phyloP scores from a whole-genome alignment of 1,284 basidiomycete genomes.

The Trametes sp. region DNA sequence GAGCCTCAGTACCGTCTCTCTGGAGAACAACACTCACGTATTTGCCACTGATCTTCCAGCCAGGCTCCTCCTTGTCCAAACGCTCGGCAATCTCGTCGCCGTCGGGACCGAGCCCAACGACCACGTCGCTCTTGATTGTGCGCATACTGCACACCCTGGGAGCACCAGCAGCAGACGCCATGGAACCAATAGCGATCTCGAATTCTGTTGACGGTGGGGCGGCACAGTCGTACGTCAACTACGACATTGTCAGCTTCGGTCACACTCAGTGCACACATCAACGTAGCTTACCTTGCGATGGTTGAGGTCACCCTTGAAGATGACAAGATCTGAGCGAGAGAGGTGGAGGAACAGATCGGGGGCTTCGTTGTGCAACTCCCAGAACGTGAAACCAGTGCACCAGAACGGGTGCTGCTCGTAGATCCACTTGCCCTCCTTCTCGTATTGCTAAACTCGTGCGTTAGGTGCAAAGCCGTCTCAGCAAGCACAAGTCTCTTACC shows the following conservation, averaged over 20 bases:
- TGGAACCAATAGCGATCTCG: constrained; percentile 91
- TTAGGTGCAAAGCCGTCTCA: not conserved
- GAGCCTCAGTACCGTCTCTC: not conserved
- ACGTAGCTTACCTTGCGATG: constrained; percentile 42
- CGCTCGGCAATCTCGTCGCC: constrained; percentile 82
- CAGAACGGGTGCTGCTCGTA: constrained; percentile 98
- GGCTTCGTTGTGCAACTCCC: constrained; percentile 90
- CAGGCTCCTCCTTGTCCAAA: constrained; percentile 88
- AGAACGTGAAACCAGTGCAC: constrained; percentile 96
- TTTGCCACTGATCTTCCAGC: constrained; percentile 98
- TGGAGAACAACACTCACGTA: constrained; percentile 64
- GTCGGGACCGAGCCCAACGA: constrained; percentile 69
- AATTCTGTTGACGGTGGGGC: constrained; percentile 93
- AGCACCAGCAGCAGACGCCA: constrained; percentile 89
- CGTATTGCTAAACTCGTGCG: constrained; percentile 73
- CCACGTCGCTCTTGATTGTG: constrained; percentile 90
- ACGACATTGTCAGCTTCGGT: not conserved
- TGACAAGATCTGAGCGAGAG: constrained; percentile 89
- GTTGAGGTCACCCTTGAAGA: constrained; percentile 97
- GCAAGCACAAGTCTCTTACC: constrained; percentile 47
- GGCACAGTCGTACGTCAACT: constrained; percentile 91
- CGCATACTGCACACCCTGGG: constrained; percentile 87
- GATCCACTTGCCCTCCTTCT: constrained; percentile 92
- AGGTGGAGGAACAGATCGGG: constrained; percentile 96
- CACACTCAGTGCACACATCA: constrained; percentile 1